phyloP scores from a whole-genome alignment of 2,329 filamentous ascomycete species.

The Amphichorda felina region DNA sequence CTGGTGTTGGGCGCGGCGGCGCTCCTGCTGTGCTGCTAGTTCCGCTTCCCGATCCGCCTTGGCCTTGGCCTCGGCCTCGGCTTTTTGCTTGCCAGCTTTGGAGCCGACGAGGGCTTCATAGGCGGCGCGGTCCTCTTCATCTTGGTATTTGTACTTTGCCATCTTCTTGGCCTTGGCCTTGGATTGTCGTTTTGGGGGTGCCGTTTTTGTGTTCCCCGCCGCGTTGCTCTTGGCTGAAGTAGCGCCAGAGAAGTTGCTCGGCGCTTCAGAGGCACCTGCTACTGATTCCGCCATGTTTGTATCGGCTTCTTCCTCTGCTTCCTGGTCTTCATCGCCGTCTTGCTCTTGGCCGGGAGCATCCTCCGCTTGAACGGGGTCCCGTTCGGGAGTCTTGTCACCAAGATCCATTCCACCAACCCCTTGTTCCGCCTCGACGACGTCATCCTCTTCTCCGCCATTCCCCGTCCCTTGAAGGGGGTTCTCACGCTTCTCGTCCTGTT shows the following conservation, averaged over 20 bases:
- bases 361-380: not conserved
- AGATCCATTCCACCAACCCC: conserved; percentile 2
- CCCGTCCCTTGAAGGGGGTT: conserved; percentile 23
- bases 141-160: conserved; percentile 88
- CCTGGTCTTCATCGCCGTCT: conserved; percentile 8
- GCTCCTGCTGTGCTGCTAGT: conserved; percentile 56
- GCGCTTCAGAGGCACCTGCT: conserved; percentile 8
- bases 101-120: conserved; percentile 84
- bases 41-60: conserved; percentile 60
- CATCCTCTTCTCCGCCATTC: conserved; percentile 17
- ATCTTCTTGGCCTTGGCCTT: conserved; percentile 77
- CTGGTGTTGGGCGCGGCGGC: conserved; percentile 70
- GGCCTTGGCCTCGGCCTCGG: conserved; percentile 54
- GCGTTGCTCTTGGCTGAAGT: conserved; percentile 6
- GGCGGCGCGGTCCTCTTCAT: conserved; percentile 80
- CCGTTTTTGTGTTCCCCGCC: conserved; percentile 24
- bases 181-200: conserved; percentile 55
- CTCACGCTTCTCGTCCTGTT: conserved; percentile 16
- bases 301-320: conserved; percentile 13
- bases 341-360: conserved; percentile 8
- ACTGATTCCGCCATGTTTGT: conserved; percentile 6
- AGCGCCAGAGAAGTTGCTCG: conserved; percentile 5
- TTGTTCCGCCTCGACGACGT: conserved; percentile 14
- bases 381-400: conserved; percentile 10
- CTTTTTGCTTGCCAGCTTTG: conserved; percentile 51